phyloP scores from a whole-genome alignment of 2,329 filamentous ascomycete genomes.

The Aspergillus intermedius region DNA sequence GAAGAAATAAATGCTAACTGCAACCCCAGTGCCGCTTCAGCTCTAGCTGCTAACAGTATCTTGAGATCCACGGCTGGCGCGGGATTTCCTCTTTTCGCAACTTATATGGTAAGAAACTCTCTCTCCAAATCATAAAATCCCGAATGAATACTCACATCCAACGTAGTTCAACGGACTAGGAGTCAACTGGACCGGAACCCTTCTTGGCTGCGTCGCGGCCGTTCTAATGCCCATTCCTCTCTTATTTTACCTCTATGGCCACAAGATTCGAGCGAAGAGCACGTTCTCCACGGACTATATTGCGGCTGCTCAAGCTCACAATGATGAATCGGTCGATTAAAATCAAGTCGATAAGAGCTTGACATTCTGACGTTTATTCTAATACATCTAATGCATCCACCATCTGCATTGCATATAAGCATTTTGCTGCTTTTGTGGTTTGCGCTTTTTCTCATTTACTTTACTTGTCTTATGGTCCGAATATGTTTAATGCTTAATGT shows the following conservation, averaged over 20 bases:
- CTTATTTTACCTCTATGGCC: conserved; percentile 29
- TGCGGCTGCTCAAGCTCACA: conserved; percentile 9
- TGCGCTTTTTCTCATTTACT: too few species aligned
- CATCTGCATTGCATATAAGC: too few species aligned
- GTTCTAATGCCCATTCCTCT: conserved; percentile 28
- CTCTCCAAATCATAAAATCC: background rate
- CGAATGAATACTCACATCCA: background rate
- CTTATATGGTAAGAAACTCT: conserved; percentile 21
- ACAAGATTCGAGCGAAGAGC: conserved; percentile 28
- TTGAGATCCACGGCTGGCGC: conserved; percentile 35
- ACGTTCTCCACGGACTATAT: conserved; percentile 27
- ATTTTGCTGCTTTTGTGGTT: too few species aligned
- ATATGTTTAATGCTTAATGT: background rate
- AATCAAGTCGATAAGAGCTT: background rate
- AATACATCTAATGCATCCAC: too few species aligned
- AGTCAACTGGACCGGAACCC: conserved; percentile 26
- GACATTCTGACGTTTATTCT: background rate
- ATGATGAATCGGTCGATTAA: conserved; percentile 2
- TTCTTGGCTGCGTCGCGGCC: conserved; percentile 24
- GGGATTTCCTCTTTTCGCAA: conserved; percentile 31
- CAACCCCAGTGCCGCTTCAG: conserved; percentile 38
- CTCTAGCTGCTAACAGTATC: conserved; percentile 44
- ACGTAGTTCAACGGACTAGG: conserved; percentile 37
- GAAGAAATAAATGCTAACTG: conserved; percentile 2
- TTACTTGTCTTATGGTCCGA: background rate